Evolutionary conservation across 2,329 filamentous ascomycete species (phyloP), one percentile per base, ranked within the genome.

Genomic region (Ceratocystiopsis brevicomis): DNA sequence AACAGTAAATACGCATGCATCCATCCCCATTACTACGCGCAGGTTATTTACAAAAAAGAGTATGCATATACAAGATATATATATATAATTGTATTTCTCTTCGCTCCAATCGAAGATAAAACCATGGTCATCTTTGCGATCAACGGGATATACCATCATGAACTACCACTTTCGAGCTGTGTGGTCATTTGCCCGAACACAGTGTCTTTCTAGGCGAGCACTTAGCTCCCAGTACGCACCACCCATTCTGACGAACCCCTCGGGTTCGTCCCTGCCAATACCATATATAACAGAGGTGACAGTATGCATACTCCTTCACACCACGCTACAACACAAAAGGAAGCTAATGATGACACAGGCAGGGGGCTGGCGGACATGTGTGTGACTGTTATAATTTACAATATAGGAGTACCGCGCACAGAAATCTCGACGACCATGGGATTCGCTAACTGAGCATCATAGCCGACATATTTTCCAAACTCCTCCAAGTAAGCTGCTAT

Each of bases 401-500:
- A 32, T 6, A 10, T 3, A 9, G 9, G 9, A 30, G 18, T 16
- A 15, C 14, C 8, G 8, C 17, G 35, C 14, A 3, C 10, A 11
- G 8, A 47, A 38, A 40, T 39, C 44, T 45, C 54, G 56, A 54
- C 56, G 46, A 45, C 46, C 45, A 46, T 48, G 49, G 47, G 35
- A 44, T 48, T 14, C 6, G 17, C 32, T 42, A 38, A 44, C 21
- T 5, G 25, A 10, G 12, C 13, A 3, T 16, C 1, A 40, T 56
- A 81, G 81, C 81, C 62, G 81, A 87, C 57, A 85, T 87, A 51
- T 87, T 87, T 61, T 86, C 81, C 17, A 78, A 84, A 55, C 66
- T 87, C 6, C 62, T 87, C 16, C 81, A 85, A 10, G 25, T 30
- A 30, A 10, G 25, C 25, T 21, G 19, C 19, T 21, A 21, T 21